phyloP scores from a whole-genome alignment of 345 rosid species.

The Aquilaria sinensis region DNA sequence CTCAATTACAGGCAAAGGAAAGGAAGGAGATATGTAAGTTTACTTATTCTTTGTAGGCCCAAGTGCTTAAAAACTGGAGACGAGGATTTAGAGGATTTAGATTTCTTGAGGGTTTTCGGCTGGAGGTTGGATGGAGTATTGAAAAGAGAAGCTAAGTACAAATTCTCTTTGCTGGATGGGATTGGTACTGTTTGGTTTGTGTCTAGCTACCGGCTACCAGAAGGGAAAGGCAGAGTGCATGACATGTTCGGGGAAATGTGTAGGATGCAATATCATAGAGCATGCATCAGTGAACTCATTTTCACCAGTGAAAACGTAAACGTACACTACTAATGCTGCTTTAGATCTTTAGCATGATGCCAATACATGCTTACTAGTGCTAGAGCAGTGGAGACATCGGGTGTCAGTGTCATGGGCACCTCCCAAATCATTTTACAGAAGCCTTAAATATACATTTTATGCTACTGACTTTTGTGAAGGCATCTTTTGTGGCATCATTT shows the following conservation, averaged over 20 bases:
- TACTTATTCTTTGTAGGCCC: constrained; percentile 18
- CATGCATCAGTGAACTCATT: too few species aligned
- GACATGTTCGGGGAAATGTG: constrained; percentile 12
- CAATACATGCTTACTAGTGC: not conserved
- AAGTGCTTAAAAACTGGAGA: constrained; percentile 47
- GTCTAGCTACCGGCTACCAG: constrained; percentile 1
- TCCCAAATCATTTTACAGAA: too few species aligned
- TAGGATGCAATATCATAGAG: not conserved
- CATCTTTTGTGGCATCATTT: too few species aligned
- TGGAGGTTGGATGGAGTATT: constrained; percentile 27
- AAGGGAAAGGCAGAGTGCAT: constrained; percentile 11
- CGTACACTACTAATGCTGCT: too few species aligned
- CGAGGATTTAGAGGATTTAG: constrained; percentile 28
- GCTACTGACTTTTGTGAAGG: not conserved
- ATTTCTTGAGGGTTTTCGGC: constrained; percentile 45
- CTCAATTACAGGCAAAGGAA: constrained; percentile 1
- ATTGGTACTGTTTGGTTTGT: constrained; percentile 17
- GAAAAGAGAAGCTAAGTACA: constrained; percentile 10
- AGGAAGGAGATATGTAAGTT: not conserved
- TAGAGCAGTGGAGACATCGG: not conserved
- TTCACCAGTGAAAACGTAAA: too few species aligned
- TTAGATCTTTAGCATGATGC: not conserved
- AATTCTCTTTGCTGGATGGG: constrained; percentile 10
- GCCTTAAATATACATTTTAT: not conserved
- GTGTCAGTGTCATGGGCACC: constrained; percentile 6